Evolutionary conservation across 2,329 filamentous ascomycete genomes (phyloP).

Genomic region (Thyridium curvatum): DNA sequence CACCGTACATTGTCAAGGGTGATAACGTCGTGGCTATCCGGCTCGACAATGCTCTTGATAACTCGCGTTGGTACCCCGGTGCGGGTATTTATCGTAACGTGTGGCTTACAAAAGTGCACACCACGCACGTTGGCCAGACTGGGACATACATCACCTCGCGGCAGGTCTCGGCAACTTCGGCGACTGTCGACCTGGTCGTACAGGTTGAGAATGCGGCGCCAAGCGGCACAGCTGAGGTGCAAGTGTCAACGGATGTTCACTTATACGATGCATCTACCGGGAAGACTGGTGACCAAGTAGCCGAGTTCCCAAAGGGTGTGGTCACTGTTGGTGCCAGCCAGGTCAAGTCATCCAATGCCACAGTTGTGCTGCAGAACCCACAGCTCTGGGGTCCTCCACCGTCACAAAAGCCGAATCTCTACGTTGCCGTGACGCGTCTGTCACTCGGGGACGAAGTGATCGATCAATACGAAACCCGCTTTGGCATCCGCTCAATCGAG

Average conservation of each 20-base stretch:
- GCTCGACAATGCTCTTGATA: constrained; percentile 38
- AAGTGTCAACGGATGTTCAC: constrained; percentile 33
- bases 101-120: constrained; percentile 42
- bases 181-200: constrained; percentile 35
- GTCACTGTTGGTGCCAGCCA: constrained; percentile 21
- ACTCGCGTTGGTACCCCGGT: constrained; percentile 49
- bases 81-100: constrained; percentile 47
- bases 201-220: constrained; percentile 36
- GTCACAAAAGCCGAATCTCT: constrained; percentile 37
- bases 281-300: constrained; percentile 19
- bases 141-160: constrained; percentile 43
- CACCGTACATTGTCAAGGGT: constrained; percentile 28
- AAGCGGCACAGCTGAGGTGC: constrained; percentile 14
- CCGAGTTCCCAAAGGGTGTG: constrained; percentile 22
- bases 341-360: constrained; percentile 25
- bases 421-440: constrained; percentile 37
- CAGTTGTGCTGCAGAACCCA: constrained; percentile 28
- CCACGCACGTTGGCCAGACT: constrained; percentile 39
- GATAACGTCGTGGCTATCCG: constrained; percentile 40
- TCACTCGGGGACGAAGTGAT: constrained; percentile 13
- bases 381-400: constrained; percentile 42
- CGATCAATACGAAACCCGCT: constrained; percentile 38
- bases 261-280: constrained; percentile 25
- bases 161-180: constrained; percentile 34
- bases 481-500: constrained; percentile 39